Base-by-base conservation (phyloP, 331 rosid genomes). In the Quercus phellos region DNA sequence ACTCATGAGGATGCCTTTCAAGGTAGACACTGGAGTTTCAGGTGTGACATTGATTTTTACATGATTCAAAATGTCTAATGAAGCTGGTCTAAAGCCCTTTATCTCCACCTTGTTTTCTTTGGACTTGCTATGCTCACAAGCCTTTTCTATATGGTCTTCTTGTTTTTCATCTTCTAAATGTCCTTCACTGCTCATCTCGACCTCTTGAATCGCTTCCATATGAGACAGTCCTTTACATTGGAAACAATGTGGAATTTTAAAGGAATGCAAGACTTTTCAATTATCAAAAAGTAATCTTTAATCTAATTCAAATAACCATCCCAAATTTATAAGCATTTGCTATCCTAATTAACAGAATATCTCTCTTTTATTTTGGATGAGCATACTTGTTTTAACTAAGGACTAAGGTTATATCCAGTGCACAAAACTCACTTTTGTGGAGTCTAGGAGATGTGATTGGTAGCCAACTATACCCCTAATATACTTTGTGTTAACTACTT, bases 11-110 rank as follows among this genome's bases (percentile, higher is more conserved):
- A 89, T 77, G 13, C 88, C 85, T 83, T 79, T 90, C 64, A 89
- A 29, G 38, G 94, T 89, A 19, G 97, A 86, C 30, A 83, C 63
- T 1, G 87, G 90, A 58, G 94, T 84, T 79, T 93, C 94, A 4
- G 90, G 87, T 0, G 76, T 6, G 32, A 91, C 74, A 26, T 87
- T 91, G 74, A 93, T 87, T 78, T 82, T 85, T 26, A 89, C 86
- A 70, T 82, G 90, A 66, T 89, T 84, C 38, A 91, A 75, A 10
- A 89, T 72, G 72, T 87, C 90, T 56, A 87, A 6, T 16, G 90
- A 70, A 79, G 86, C 84, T 42, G 90, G 89, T 77, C 32, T 78
- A 68, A 81, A 78, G 0, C 85, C 75, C 53, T 55, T 46, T 6
- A 30, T 27, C 5, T 58, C 29, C 71, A 16, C 26, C 71, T 21